phyloP scores from a whole-genome alignment of 2,329 filamentous ascomycete genomes.

The Cladosporium oxysporum region DNA sequence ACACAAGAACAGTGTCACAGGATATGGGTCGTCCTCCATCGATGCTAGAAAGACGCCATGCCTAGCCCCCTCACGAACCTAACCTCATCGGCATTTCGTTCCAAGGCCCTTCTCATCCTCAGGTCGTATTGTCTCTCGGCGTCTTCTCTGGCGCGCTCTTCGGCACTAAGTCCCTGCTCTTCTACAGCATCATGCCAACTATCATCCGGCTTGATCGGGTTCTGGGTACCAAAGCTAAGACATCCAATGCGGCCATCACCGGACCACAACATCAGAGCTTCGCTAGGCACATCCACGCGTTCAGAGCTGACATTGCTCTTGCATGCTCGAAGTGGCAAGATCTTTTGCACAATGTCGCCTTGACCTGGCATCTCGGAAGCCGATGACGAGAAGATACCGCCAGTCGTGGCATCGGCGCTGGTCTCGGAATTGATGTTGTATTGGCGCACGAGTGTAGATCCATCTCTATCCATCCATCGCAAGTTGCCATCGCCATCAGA shows the following conservation, averaged over 20 bases:
- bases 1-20: too few relatives aligned
- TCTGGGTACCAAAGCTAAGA: constrained; percentile 51
- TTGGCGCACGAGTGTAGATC: constrained; percentile 55
- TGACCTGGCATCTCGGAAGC: constrained; percentile 32
- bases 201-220: constrained; percentile 39
- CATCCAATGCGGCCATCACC: constrained; percentile 77
- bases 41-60: constrained; percentile 35
- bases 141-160: constrained; percentile 54
- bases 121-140: constrained; percentile 65
- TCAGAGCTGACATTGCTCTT: background rate
- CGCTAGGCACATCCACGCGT: constrained; percentile 35
- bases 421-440: constrained; percentile 57
- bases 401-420: constrained; percentile 22
- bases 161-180: constrained; percentile 50
- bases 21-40: background rate
- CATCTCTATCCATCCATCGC: constrained; percentile 90
- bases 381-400: constrained; percentile 31
- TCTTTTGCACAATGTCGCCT: constrained; percentile 78
- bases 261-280: constrained; percentile 79
- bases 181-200: constrained; percentile 37
- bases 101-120: constrained; percentile 72
- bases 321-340: constrained; percentile 56
- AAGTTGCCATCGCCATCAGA: constrained; percentile 81
- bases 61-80: constrained; percentile 71
- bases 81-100: constrained; percentile 76